A percentile compares a stretch with the other conserved stretches of the same genome.
Evolutionary conservation across 805 yeast genomes (phyloP).

Genomic region (Candida ponderosae): DNA sequence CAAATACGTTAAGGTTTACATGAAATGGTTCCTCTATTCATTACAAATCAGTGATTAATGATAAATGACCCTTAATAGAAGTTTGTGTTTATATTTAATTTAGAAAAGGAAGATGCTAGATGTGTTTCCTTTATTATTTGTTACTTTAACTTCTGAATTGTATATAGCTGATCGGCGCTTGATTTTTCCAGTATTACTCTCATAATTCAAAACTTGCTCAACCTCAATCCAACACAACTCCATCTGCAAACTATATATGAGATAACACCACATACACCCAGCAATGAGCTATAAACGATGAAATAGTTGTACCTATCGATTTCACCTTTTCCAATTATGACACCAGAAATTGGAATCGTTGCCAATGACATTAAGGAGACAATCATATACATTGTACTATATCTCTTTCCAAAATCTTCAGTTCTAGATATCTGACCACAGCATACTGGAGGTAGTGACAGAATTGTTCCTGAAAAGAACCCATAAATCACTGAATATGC

Average conservation of each 20-base stretch:
- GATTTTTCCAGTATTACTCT: no score
- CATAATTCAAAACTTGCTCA: conserved; percentile 23
- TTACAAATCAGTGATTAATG: no score
- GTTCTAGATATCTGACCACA: conserved; percentile 48
- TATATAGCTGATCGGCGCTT: no score
- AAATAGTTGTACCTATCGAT: conserved; percentile 29
- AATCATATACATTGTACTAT: conserved; percentile 45
- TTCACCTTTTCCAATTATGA: conserved; percentile 27
- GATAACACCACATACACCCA: conserved; percentile 26
- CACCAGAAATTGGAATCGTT: conserved; percentile 40
- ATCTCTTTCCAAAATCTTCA: conserved; percentile 41
- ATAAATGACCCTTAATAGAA: no score
- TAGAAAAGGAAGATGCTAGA: no score
- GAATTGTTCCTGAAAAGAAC: conserved; percentile 41
- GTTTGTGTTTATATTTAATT: no score
- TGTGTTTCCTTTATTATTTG: no score
- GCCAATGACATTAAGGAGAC: conserved; percentile 43
- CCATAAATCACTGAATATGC: conserved; percentile 41
- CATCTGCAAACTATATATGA: conserved; percentile 30
- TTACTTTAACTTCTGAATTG: no score
- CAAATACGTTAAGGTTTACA: no score
- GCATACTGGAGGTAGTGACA: conserved; percentile 48
- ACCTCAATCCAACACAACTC: conserved; percentile 29
- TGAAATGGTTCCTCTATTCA: no score
- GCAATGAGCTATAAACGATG: conserved; percentile 31